Percentiles rank a stretch among this genome's conserved stretches.
phyloP scores from a whole-genome alignment of 306 rosid species.

The Ormosia emarginata region DNA sequence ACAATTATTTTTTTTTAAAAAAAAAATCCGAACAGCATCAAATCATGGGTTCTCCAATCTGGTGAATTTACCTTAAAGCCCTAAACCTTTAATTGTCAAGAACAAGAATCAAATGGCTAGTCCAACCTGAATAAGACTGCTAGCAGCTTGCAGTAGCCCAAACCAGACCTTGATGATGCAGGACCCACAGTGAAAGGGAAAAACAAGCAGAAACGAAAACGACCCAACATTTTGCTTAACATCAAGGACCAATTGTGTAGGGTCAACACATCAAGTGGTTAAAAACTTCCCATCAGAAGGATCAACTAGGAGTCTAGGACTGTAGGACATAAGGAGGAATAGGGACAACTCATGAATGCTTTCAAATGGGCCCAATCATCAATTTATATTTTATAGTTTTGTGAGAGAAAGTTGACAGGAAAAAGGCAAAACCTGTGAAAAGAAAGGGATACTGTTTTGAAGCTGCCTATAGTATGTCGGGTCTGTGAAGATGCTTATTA shows the following conservation, averaged over 20 bases:
- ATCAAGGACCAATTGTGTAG: slow-evolving; percentile 25
- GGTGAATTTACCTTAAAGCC: slow-evolving; percentile 1
- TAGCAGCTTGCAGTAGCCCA: slow-evolving; percentile 9
- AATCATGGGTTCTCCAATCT: background rate
- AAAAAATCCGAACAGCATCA: background rate
- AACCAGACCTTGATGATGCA: slow-evolving; percentile 22
- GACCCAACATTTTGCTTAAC: slow-evolving; percentile 37
- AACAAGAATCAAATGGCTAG: slow-evolving; percentile 17
- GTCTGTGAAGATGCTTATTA: slow-evolving; percentile 19
- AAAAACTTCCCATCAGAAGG: slow-evolving; percentile 21
- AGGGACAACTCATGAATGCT: background rate
- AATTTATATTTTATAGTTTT: slow-evolving; percentile 7
- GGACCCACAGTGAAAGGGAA: slow-evolving; percentile 32
- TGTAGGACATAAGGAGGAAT: background rate
- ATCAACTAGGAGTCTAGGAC: background rate
- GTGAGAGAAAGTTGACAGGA: slow-evolving; percentile 20
- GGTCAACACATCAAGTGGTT: slow-evolving; percentile 23
- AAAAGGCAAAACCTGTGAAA: slow-evolving; percentile 21
- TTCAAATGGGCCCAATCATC: slow-evolving; percentile 30
- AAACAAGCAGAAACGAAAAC: slow-evolving; percentile 33
- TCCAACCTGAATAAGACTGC: slow-evolving; percentile 17
- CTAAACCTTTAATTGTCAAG: background rate
- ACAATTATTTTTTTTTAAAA: background rate
- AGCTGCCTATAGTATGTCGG: slow-evolving; percentile 47
- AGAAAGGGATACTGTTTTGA: slow-evolving; percentile 32